These are phyloP conservation scores for Theileria annulata DNA, from an alignment of 169 alveolate species.

Conservation along the genomic window DNA sequence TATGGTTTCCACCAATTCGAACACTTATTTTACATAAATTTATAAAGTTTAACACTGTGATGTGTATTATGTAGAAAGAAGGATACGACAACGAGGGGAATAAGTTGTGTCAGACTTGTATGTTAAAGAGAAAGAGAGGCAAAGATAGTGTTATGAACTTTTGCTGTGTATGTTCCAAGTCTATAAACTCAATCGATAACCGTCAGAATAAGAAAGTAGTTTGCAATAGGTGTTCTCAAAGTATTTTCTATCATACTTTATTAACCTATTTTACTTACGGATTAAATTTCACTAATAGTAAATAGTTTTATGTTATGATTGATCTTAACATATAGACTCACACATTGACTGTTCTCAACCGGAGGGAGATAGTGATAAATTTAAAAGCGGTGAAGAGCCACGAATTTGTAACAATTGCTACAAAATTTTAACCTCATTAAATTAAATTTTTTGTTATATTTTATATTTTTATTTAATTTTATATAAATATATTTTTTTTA, in stretches of 20 bases:
- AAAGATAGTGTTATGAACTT: neutral
- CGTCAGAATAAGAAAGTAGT: conserved; percentile 19
- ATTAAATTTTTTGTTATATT: neutral
- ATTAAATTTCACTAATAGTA: neutral
- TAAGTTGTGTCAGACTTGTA: conserved; percentile 21
- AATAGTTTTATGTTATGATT: neutral
- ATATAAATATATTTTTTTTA: neutral
- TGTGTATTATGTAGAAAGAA: neutral
- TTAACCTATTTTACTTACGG: neutral
- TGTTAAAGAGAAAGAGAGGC: conserved; percentile 6
- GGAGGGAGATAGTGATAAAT: neutral
- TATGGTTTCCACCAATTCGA: neutral
- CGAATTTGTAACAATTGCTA: conserved; percentile 33
- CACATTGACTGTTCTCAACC: conserved; percentile 21
- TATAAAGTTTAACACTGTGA: neutral
- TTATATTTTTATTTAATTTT: no score
- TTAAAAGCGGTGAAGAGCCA: neutral
- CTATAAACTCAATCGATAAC: neutral
- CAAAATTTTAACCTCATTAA: neutral
- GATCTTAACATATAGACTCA: neutral
- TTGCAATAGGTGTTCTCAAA: conserved; percentile 13
- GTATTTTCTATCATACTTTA: neutral
- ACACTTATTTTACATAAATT: neutral
- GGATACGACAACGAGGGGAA: conserved; percentile 26
- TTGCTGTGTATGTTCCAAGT: conserved; percentile 38